Base-by-base conservation (phyloP, 2,329 filamentous ascomycete species). In the Aureobasidium sp. region DNA sequence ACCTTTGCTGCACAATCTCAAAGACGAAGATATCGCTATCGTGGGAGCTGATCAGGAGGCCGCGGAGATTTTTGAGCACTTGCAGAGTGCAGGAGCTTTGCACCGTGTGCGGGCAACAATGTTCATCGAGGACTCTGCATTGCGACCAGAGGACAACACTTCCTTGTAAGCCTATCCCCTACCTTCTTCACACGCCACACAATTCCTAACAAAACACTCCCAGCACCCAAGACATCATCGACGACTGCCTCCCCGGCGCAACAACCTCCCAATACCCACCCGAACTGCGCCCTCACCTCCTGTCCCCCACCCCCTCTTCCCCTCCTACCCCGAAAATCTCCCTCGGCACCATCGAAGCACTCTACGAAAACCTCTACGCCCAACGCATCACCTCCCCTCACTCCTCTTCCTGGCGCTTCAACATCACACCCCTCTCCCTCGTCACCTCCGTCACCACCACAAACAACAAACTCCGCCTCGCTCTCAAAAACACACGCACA, bases 1-100 rank as follows among this genome's bases (percentile, higher is more conserved):
- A 21, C 49, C 57, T 33, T 53, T 68, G 25, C 31, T 67, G 31
- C 50, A 65, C 53, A 67, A 19, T 19, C 40, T 57, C 40, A 57
- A 46, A 15, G 40, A 45, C 4, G 40, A 57, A 60, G 45, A 51
- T 61, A 47, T 68, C 3, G 67, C 67, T 7, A 62, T 68, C 9
- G 57, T 68, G 25, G 67, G 67, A n/a, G 61, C 63, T 5, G 61
- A 65, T 33, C 66, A 67, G 50, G 64, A 67, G 61, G 65, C 67
- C 3, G 65, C 63, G 0, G 66, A 68, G 40, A 51, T 67, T 10
- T 67, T 67, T 37, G 60, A 66, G 46, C 63, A 68, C 25, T 29
- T 68, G 17, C 63, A 65, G 47, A 60, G 59, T 10, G 55, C 62
- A 5, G 62, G 62, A 19, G 64, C 61, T 40, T 61, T 63, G 33